These are phyloP conservation scores for Metarhizium humberi DNA, from an alignment of 2,329 filamentous ascomycete species.

Conservation along the genomic window DNA sequence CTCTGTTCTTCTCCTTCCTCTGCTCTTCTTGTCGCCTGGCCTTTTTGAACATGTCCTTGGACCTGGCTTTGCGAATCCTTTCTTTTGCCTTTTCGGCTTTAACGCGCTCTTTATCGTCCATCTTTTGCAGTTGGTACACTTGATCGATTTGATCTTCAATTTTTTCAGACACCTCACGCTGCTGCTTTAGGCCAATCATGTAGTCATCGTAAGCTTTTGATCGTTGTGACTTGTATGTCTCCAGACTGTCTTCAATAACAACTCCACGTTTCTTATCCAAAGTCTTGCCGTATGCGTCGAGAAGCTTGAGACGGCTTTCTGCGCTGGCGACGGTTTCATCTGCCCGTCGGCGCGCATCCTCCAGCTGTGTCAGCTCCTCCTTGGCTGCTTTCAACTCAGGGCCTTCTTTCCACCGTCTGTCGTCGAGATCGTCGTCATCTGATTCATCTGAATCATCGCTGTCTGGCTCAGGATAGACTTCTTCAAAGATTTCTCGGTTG, in stretches of 20 bases:
- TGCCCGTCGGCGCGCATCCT: slow-evolving; percentile 12
- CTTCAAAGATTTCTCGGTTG: slow-evolving; percentile 41
- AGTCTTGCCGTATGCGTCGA: slow-evolving; percentile 30
- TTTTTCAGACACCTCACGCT: slow-evolving; percentile 23
- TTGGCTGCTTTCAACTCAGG: slow-evolving; percentile 14
- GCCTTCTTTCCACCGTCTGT: slow-evolving; percentile 10
- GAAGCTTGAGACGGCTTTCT: slow-evolving; percentile 27
- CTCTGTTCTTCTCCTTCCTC: slow-evolving; percentile 31
- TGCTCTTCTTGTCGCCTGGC: slow-evolving; percentile 26
- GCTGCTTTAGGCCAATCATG: slow-evolving; percentile 19
- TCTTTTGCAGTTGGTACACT: slow-evolving; percentile 18
- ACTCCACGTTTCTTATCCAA: slow-evolving; percentile 24
- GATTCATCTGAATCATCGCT: slow-evolving; percentile 20
- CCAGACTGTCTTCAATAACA: slow-evolving; percentile 27
- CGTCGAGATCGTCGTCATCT: slow-evolving; percentile 18
- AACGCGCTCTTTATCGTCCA: slow-evolving; percentile 16
- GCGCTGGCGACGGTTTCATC: slow-evolving; percentile 15
- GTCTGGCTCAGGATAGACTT: slow-evolving; percentile 38
- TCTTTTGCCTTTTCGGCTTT: slow-evolving; percentile 20
- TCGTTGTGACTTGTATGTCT: slow-evolving; percentile 33
- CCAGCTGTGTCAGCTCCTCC: slow-evolving; percentile 18
- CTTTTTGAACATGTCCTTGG: slow-evolving; percentile 25
- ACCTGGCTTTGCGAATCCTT: slow-evolving; percentile 26
- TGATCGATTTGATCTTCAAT: slow-evolving; percentile 24
- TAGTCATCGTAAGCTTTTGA: slow-evolving; percentile 32